phyloP scores from a whole-genome alignment of 805 yeast genomes.

The Wickerhamiella domercqiae region DNA sequence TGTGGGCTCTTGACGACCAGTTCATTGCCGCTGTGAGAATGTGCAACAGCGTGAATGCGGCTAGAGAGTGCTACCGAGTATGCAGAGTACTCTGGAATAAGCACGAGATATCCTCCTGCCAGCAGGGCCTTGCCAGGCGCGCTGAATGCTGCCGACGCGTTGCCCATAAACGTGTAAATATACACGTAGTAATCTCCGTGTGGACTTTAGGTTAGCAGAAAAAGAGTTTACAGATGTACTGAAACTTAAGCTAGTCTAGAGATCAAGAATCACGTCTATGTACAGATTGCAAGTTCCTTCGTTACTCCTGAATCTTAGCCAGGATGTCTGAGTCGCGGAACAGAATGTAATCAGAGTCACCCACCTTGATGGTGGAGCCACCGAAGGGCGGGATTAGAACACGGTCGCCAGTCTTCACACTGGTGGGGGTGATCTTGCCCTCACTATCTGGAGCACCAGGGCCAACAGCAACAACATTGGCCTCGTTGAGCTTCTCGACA shows the following conservation, averaged over 20 bases:
- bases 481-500: constrained; percentile 86
- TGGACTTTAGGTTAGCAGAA: too few species aligned
- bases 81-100: constrained; percentile 60
- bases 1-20: constrained; percentile 16
- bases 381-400: constrained; percentile 92
- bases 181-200: neutral
- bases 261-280: neutral
- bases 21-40: constrained; percentile 4
- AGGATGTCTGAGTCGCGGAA: constrained; percentile 91
- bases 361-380: constrained; percentile 77
- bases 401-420: constrained; percentile 80
- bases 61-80: constrained; percentile 79
- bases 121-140: constrained; percentile 93
- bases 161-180: neutral
- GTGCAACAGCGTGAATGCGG: constrained; percentile 66
- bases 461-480: constrained; percentile 84
- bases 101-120: constrained; percentile 88
- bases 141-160: constrained; percentile 41
- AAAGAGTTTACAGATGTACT: neutral
- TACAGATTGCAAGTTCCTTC: too few species aligned
- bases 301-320: constrained; percentile 68
- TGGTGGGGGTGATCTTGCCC: constrained; percentile 58
- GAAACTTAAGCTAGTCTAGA: too few species aligned
- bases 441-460: constrained; percentile 72
- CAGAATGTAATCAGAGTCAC: constrained; percentile 54